phyloP scores from a whole-genome alignment of 192 early-diverging fungal genomes.

The Phlyctochytrium bullatum region DNA sequence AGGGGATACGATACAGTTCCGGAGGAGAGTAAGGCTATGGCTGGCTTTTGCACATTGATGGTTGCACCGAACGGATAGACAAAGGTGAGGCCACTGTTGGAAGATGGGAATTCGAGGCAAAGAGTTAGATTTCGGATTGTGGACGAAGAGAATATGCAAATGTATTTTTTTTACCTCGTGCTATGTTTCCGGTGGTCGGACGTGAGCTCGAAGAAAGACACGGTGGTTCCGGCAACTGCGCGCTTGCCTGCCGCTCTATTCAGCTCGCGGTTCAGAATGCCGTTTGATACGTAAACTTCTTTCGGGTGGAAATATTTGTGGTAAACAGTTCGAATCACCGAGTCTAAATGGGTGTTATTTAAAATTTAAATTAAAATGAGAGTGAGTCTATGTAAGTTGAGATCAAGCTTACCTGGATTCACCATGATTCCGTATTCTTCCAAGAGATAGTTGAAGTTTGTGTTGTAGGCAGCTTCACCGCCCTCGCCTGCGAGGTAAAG shows the following conservation, averaged over 20 bases:
- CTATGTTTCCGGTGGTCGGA: slow-evolving; percentile 15
- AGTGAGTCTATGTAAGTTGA: background rate
- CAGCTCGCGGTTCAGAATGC: slow-evolving; percentile 60
- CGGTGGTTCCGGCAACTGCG: slow-evolving; percentile 6
- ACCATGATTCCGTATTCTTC: slow-evolving; percentile 65
- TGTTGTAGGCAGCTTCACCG: slow-evolving; percentile 52
- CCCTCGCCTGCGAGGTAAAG: slow-evolving; percentile 62
- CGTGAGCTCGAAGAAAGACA: background rate
- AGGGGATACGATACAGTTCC: slow-evolving; percentile 61
- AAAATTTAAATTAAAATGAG: background rate
- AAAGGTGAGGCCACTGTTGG: slow-evolving; percentile 11
- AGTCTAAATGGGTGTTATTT: slow-evolving; percentile 36
- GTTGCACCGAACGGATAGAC: slow-evolving; percentile 64
- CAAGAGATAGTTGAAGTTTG: slow-evolving; percentile 67
- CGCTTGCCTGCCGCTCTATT: slow-evolving; percentile 58
- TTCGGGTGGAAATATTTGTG: slow-evolving; percentile 66
- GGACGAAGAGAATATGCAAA: background rate
- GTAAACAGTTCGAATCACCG: slow-evolving; percentile 57
- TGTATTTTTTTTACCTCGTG: slow-evolving; percentile 16
- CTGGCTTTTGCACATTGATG: slow-evolving; percentile 63
- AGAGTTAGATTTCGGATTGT: slow-evolving; percentile 6
- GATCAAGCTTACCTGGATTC: slow-evolving; percentile 48
- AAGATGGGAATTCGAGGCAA: too few relatives aligned
- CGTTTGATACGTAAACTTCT: slow-evolving; percentile 58
- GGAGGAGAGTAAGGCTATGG: slow-evolving; percentile 57